Conservation (phyloP, 1,284 basidiomycete genomes). For the Crepidotus sp. region DNA sequence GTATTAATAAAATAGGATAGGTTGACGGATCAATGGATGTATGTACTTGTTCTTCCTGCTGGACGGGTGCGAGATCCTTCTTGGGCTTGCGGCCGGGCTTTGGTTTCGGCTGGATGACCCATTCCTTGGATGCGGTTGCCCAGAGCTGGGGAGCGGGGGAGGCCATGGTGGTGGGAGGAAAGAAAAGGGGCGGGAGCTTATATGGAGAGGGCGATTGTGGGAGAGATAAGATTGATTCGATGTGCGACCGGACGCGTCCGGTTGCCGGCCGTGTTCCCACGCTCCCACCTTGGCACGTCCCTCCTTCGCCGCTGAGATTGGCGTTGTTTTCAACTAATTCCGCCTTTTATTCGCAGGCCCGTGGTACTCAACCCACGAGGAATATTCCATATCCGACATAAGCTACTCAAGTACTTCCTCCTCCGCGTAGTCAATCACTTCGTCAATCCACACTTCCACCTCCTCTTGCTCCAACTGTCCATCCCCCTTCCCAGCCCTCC, state of each 20-base stretch:
- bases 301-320: too few relatives aligned
- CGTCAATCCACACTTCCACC: conserved; percentile 87
- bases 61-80: conserved; percentile 42
- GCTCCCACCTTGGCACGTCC: too few relatives aligned
- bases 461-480: conserved; percentile 68
- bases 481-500: conserved; percentile 32
- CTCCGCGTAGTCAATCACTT: conserved; percentile 84
- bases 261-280: too few relatives aligned
- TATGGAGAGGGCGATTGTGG: not conserved
- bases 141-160: conserved; percentile 14
- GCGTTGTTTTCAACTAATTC: not conserved
- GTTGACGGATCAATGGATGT: conserved; percentile 1
- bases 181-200: not conserved
- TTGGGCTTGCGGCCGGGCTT: conserved; percentile 88
- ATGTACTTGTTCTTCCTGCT: conserved; percentile 38
- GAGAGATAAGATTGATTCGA: conserved; percentile 5
- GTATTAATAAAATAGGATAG: not conserved
- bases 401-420: conserved; percentile 57
- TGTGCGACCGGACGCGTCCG: not conserved
- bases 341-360: not conserved
- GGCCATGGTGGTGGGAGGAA: conserved; percentile 10
- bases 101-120: conserved; percentile 83
- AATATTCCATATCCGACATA: conserved; percentile 6
- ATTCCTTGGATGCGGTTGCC: conserved; percentile 72
- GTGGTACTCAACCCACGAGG: conserved; percentile 2